These are phyloP conservation scores for Ceratobasidium sp. DNA, from an alignment of 1,284 basidiomycete species.

Conservation along the genomic window DNA sequence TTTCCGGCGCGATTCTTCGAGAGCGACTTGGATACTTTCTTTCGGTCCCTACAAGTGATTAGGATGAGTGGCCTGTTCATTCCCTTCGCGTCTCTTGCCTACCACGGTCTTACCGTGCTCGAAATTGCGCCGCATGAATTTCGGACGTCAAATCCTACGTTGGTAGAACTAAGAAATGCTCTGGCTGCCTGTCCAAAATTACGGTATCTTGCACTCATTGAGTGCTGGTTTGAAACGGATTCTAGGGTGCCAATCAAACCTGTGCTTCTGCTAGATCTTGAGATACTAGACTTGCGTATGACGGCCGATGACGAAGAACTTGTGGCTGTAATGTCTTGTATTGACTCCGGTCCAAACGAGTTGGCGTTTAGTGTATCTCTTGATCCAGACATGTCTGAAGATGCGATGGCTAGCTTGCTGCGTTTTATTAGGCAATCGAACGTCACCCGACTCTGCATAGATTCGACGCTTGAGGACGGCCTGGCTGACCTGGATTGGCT, in stretches of 20 bases:
- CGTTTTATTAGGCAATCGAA: background rate
- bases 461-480: background rate
- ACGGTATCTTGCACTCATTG: background rate
- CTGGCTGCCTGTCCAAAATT: conserved; percentile 7
- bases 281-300: background rate
- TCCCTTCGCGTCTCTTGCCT: background rate
- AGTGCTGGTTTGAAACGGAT: background rate
- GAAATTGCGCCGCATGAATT: background rate
- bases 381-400: background rate
- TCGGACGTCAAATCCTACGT: background rate
- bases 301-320: background rate
- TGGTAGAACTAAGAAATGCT: background rate
- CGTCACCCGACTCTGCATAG: background rate
- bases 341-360: background rate
- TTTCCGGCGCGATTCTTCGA: background rate
- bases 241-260: background rate
- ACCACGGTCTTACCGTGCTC: background rate
- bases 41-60: background rate
- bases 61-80: background rate
- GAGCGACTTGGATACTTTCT: background rate
- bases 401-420: background rate
- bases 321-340: background rate
- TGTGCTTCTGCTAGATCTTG: background rate
- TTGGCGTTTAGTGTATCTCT: background rate
- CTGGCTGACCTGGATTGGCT: background rate